phyloP scores from a whole-genome alignment of 495 filamentous ascomycete genomes.

The Hypoxylon perforatum region DNA sequence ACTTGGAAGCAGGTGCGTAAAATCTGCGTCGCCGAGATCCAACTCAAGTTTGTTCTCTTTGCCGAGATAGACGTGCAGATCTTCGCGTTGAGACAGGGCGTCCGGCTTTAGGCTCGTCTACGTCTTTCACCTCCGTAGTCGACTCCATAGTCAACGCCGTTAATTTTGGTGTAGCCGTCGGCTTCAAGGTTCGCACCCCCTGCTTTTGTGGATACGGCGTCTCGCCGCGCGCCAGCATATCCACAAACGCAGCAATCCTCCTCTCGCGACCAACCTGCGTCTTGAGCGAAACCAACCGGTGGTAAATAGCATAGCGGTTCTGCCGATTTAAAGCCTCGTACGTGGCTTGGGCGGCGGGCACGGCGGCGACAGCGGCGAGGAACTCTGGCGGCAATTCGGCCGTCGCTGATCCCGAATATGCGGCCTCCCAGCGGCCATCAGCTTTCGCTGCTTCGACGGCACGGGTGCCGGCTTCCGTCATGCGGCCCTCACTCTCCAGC shows the following conservation, averaged over 20 bases:
- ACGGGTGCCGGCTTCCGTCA: conserved; percentile 58
- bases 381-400: conserved; percentile 37
- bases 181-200: not conserved
- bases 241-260: conserved; percentile 40
- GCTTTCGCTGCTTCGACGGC: conserved; percentile 64
- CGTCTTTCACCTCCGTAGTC: not conserved
- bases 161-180: too few species aligned
- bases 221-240: conserved; percentile 36
- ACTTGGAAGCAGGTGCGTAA: not conserved
- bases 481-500: conserved; percentile 56
- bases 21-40: not conserved
- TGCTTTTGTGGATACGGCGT: conserved; percentile 30
- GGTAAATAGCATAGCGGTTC: conserved; percentile 41
- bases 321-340: conserved; percentile 26
- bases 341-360: conserved; percentile 28
- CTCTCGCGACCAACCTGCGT: conserved; percentile 37
- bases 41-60: not conserved
- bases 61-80: conserved; percentile 15
- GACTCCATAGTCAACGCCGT: too few species aligned
- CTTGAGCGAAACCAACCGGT: conserved; percentile 38
- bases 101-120: not conserved
- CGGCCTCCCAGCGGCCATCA: conserved; percentile 66
- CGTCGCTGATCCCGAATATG: conserved; percentile 56
- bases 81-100: not conserved
- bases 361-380: conserved; percentile 28